Conservation (phyloP, 306 rosid genomes). For the Dalbergia cultrata region DNA sequence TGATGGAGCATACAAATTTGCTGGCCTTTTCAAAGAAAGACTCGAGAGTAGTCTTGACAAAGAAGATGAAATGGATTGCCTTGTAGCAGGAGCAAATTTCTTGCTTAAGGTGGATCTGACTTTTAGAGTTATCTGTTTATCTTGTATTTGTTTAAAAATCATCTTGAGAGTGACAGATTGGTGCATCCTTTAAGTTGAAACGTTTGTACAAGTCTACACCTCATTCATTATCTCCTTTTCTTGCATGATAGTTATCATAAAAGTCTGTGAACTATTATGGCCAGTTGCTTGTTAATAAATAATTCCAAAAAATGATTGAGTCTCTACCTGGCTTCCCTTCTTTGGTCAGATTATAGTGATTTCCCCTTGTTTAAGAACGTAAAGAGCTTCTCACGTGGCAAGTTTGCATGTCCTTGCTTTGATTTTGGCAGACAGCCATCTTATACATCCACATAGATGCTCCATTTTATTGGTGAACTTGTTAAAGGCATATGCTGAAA, state of each 20-base stretch:
- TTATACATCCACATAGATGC: conserved; percentile 6
- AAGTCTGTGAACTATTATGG: not conserved
- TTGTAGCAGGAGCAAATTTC: conserved; percentile 92
- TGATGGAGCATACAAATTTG: conserved; percentile 88
- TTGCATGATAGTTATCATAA: not conserved
- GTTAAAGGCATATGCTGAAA: conserved; percentile 9
- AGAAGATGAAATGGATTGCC: conserved; percentile 92
- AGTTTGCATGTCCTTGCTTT: conserved; percentile 16
- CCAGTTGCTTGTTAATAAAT: conserved; percentile 22
- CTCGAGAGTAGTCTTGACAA: conserved; percentile 87
- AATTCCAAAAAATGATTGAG: not conserved
- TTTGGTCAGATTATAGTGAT: conserved; percentile 4
- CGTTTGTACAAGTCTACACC: not conserved
- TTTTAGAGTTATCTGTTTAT: conserved; percentile 24
- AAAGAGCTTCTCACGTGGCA: conserved; percentile 23
- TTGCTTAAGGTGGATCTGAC: conserved; percentile 76
- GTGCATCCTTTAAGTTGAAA: conserved; percentile 22
- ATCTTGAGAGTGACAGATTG: not conserved
- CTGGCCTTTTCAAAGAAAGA: conserved; percentile 87
- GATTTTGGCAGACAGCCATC: not conserved
- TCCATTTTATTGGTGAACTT: conserved; percentile 13
- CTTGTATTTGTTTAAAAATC: conserved; percentile 13
- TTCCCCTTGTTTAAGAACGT: not conserved
- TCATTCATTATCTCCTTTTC: conserved; percentile 12
- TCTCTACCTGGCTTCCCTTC: not conserved